Base-by-base conservation (phyloP, 768 basidiomycete genomes). In the Chalciporus piperatus region DNA sequence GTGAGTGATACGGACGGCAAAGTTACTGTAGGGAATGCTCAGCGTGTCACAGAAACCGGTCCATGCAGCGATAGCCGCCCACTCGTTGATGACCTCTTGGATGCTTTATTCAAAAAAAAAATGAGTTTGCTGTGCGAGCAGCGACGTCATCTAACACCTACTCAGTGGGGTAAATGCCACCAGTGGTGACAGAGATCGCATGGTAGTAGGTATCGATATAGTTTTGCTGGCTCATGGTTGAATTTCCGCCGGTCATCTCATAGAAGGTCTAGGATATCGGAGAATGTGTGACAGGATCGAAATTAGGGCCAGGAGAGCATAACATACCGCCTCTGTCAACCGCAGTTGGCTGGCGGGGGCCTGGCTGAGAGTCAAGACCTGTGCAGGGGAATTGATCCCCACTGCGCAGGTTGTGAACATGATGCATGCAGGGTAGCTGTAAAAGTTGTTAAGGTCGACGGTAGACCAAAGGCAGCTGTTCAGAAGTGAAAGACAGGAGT, bases 1-100 rank as follows among this genome's bases (percentile, higher is more conserved):
- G 22, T 22, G 22, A 22, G 4, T 4, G 22, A 22, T 22, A 4
- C 55, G 9, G 23, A 62, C 59, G 23, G 56, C 49, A 47, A 63
- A 51, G 25, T 64, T 62, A 9, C 38, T 22, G 35, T 56, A 64
- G 19, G 61, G 63, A 11, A 63, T 61, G 10, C 55, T 51, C 41
- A 30, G 9, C 19, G 59, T 64, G 13, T 52, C 56, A 32, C 62
- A 63, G 23, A 45, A 61, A 19, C 53, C 60, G 10, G 59, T 28
- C 59, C 63, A 64, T 23, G 63, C 61, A n/a, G 51, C 63, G 45
- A 64, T 53, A 35, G 20, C 7, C 20, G 47, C n/a, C 63, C 60
- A 61, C n/a, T 62, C 50, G 3, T 17, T 45, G 5, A 48, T 45
- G 16, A 51, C 17, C 16, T 32, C 17, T 3, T 16, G 20, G 8